phyloP scores from a whole-genome alignment of 2,329 filamentous ascomycete species.

The Trichoderma gracile region DNA sequence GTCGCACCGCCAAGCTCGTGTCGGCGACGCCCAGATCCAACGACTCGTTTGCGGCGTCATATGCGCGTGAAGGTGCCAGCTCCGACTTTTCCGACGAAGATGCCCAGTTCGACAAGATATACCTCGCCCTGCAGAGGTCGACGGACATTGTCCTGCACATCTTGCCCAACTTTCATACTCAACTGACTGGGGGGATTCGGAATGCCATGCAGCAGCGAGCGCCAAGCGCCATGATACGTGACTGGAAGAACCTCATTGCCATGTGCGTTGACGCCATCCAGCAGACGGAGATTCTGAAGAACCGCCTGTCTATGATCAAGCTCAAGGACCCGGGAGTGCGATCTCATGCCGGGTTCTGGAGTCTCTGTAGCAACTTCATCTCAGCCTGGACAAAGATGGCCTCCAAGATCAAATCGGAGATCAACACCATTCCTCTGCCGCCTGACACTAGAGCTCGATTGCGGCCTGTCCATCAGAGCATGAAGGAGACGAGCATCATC shows the following conservation, averaged over 20 bases:
- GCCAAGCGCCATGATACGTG: conserved; percentile 59
- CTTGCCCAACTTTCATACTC: conserved; percentile 67
- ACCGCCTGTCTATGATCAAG: conserved; percentile 75
- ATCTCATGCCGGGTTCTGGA: conserved; percentile 62
- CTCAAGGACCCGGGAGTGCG: conserved; percentile 79
- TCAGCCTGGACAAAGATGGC: conserved; percentile 69
- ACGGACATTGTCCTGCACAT: conserved; percentile 72
- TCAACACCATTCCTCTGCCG: conserved; percentile 55
- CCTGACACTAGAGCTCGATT: conserved; percentile 72
- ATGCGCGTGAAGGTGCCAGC: conserved; percentile 45
- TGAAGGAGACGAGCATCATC: conserved; percentile 75
- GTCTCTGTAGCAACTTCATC: conserved; percentile 73
- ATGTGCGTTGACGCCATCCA: conserved; percentile 71
- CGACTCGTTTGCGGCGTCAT: conserved; percentile 70
- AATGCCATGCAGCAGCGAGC: conserved; percentile 61
- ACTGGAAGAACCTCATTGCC: conserved; percentile 70
- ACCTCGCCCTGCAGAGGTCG: conserved; percentile 70
- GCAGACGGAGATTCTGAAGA: conserved; percentile 71
- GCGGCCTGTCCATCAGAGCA: conserved; percentile 76
- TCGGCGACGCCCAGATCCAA: conserved; percentile 77
- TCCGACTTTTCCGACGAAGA: conserved; percentile 75
- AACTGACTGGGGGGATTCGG: conserved; percentile 65
- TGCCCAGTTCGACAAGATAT: conserved; percentile 78
- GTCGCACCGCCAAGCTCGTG: conserved; percentile 54
- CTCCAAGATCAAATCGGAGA: conserved; percentile 56